Evolutionary conservation across 768 basidiomycete species (phyloP), one percentile per base, ranked within the genome.

Genomic region (Suillus tomentosus): DNA sequence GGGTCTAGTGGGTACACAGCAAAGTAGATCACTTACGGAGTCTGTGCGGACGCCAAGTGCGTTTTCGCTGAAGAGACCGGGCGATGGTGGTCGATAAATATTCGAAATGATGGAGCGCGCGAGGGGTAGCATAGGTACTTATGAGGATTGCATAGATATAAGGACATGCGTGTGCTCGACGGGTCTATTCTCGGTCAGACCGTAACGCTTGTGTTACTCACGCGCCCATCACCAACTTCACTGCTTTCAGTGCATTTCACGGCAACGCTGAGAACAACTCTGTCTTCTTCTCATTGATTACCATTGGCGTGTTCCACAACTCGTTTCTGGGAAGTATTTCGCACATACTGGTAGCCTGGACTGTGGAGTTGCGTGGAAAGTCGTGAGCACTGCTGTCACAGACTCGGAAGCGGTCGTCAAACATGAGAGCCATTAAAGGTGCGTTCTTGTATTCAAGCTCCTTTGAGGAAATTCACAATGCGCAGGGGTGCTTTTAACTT

Each of bases 401-500:
- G 42, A 31, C 31, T 31, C 31, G 31, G 31, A 22, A 31, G 51
- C 61, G 42, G 14, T 31, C 50, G 58, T 3, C 45, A 50, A 64
- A 57, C 24, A 89, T 89, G 87, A 85, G 84, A 67, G 87, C 88
- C 42, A 85, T 88, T 69, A 87, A 85, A 80, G 85, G 88, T 84
- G 62, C 36, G 80, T 62, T 39, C 68, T 31, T 63, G 45, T 54
- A 27, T 60, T 56, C 65, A 24, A 15, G 63, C 10, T 61, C 47
- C 50, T 37, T 53, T 47, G 66, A 57, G 36, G 48, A 64, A 55
- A 65, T 62, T 40, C 62, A 42, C 37, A 34, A 56, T 31, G 31
- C 27, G 17, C 56, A 90, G 89, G 89, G 57, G 77, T 89, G 55
- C 82, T 90, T 68, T 77, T 91, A 66, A 88, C 85, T 64, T 90